Conservation (phyloP, 176 grass and related monocot species). For the Musa beccarii region DNA sequence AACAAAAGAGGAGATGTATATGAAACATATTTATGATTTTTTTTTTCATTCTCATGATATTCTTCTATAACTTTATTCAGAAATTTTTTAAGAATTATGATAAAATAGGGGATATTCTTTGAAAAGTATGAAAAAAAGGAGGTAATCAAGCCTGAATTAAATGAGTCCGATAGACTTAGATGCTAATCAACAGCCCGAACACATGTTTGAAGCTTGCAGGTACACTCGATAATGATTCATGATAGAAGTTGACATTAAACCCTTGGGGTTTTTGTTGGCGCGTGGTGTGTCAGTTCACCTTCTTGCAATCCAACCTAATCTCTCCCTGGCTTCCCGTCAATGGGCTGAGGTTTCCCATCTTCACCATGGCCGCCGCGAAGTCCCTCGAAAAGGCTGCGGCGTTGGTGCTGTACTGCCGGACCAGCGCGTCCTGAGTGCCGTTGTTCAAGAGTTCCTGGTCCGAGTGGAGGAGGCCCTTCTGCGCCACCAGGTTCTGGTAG, state of each 20-base stretch:
- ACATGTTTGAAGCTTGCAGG: neutral
- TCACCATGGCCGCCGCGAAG: neutral
- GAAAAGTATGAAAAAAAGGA: too few relatives aligned
- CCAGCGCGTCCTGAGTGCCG: neutral
- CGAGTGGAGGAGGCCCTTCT: neutral
- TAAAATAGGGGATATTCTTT: too few relatives aligned
- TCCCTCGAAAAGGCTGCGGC: neutral
- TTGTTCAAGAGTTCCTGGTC: conserved; percentile 5
- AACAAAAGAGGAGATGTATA: too few relatives aligned
- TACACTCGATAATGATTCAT: neutral
- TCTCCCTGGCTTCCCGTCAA: neutral
- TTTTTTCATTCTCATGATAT: too few relatives aligned
- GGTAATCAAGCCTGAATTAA: too few relatives aligned
- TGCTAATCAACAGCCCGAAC: too few relatives aligned
- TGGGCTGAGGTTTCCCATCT: conserved; percentile 2
- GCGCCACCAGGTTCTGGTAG: conserved; percentile 2
- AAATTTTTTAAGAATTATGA: too few relatives aligned
- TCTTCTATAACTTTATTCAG: too few relatives aligned
- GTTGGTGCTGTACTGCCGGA: neutral
- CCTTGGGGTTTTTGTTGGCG: neutral
- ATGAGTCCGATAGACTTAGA: too few relatives aligned
- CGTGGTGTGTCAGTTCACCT: neutral
- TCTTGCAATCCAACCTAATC: neutral
- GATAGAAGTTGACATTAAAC: neutral
- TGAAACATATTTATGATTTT: too few relatives aligned